These are phyloP conservation scores for Vitis amurensis DNA, from an alignment of 164 flowering plant species.

Conservation along the genomic window DNA sequence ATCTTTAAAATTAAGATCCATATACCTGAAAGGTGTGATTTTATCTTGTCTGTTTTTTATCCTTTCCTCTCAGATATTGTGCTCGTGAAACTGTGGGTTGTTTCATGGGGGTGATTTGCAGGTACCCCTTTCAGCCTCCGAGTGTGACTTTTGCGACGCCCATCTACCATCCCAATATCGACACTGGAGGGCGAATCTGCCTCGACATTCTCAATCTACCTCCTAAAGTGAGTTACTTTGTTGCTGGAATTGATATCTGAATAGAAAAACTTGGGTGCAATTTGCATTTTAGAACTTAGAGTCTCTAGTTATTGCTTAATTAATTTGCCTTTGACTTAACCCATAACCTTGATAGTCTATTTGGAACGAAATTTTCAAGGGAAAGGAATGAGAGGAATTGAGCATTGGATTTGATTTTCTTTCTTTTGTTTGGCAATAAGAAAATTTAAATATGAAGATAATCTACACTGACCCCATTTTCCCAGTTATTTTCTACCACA, in stretches of 20 bases:
- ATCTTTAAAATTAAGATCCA: slow-evolving; percentile 66
- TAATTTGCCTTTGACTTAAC: no score
- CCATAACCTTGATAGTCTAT: no score
- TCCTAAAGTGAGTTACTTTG: slow-evolving; percentile 57
- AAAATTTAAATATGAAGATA: no score
- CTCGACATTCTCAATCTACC: slow-evolving; percentile 93
- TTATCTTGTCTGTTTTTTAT: not conserved
- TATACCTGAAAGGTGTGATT: slow-evolving; percentile 73
- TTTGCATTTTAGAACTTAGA: not conserved
- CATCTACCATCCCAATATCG: slow-evolving; percentile 90
- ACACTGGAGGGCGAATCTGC: slow-evolving; percentile 87
- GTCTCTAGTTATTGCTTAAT: no score
- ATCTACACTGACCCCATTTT: no score
- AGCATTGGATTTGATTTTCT: no score
- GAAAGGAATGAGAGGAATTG: no score
- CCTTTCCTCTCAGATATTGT: slow-evolving; percentile 1
- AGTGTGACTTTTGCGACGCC: slow-evolving; percentile 76
- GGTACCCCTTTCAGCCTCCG: slow-evolving; percentile 95
- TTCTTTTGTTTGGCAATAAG: no score
- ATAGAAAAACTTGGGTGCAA: not conserved
- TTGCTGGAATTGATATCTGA: not conserved
- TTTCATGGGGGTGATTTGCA: slow-evolving; percentile 16
- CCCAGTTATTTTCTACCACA: no score
- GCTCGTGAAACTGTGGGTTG: not conserved
- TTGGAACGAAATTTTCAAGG: no score